Evolutionary conservation across 2,329 filamentous ascomycete genomes (phyloP), one percentile per base, ranked within the genome.

Genomic region (Biscogniauxia marginata): DNA sequence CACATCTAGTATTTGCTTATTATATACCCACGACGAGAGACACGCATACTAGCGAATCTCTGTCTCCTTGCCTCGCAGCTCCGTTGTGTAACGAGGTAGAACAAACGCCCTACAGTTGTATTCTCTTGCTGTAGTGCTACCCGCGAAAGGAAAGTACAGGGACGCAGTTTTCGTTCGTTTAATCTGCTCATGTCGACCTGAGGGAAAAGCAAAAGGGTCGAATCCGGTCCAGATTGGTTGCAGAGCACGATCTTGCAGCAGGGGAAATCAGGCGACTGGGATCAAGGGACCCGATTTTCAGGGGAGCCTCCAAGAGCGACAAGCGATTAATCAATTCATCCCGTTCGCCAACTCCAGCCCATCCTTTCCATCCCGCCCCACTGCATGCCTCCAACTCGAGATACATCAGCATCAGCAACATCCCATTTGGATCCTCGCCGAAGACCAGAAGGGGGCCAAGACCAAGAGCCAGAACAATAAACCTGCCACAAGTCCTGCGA

Each of bases 1-100:
- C 56, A 59, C 57, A 56, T 54, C 45, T 54, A 59, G 55, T 44
- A 55, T 53, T 57, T 60, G 45, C 52, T 58, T 57, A 56, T 51
- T 57, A 48, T 61, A 58, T 55, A 59, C 56, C 61, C 46, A 25
- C 7, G 21, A 21, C 8, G 7, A 48, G 3, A 24, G 21, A 22
- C 22, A 48, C 20, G 20, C 30, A 34, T 3, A 9, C 6, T 11
- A 8, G 21, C 24, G 21, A 21, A 22, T 22, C n/a, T 48, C 13
- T 39, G 30, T 39, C 13, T 39, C 30, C 9, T 16, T n/a, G 7
- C 11, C 45, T 23, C 18, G 19, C 45, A 46, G 7, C 20, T 7
- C 11, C 11, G 18, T 11, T 46, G 45, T 23, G 45, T 46, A 46
- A 46, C 45, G 45, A 46, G 6, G 18, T 18, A 46, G 13, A 5